Evolutionary conservation across 2,329 filamentous ascomycete species (phyloP).

Genomic region (Thelonectria rubi): DNA sequence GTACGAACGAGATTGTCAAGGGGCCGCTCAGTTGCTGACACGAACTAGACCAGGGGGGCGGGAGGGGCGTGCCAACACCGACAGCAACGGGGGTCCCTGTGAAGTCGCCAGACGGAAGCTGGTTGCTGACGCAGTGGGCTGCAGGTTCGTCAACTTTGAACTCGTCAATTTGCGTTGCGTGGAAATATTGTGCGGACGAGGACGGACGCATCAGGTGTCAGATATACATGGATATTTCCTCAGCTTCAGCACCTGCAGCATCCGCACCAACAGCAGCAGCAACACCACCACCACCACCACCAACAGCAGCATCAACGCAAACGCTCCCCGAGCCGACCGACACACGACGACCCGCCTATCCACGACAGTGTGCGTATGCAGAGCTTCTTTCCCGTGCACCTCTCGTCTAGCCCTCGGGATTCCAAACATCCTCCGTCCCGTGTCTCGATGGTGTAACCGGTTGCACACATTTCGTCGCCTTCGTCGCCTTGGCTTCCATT

Average conservation of each 20-base stretch:
- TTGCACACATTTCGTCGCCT: background rate
- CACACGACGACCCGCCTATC: background rate
- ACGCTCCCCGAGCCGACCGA: background rate
- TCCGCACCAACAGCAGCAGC: too few species aligned
- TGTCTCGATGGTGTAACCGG: conserved; percentile 33
- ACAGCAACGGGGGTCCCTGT: conserved; percentile 21
- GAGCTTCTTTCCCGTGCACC: conserved; percentile 1
- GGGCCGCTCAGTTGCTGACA: conserved; percentile 30
- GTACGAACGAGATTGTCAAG: conserved; percentile 35
- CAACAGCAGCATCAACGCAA: background rate
- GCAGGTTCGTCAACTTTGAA: conserved; percentile 12
- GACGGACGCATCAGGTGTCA: background rate
- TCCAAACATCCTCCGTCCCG: conserved; percentile 18
- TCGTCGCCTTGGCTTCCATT: background rate
- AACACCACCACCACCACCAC: background rate
- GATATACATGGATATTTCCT: background rate
- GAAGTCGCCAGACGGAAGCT: conserved; percentile 22
- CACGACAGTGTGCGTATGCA: background rate
- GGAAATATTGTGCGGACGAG: background rate
- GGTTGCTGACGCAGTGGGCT: conserved; percentile 19
- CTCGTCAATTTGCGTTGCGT: conserved; percentile 8
- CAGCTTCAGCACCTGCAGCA: too few species aligned
- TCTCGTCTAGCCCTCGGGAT: conserved; percentile 7
- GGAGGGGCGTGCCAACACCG: conserved; percentile 27
- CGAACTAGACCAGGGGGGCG: conserved; percentile 29